A percentile compares a stretch with the other conserved stretches of the same genome.
These are phyloP conservation scores for Tylopilus felleus DNA, from an alignment of 768 basidiomycete genomes.

Conservation along the genomic window DNA sequence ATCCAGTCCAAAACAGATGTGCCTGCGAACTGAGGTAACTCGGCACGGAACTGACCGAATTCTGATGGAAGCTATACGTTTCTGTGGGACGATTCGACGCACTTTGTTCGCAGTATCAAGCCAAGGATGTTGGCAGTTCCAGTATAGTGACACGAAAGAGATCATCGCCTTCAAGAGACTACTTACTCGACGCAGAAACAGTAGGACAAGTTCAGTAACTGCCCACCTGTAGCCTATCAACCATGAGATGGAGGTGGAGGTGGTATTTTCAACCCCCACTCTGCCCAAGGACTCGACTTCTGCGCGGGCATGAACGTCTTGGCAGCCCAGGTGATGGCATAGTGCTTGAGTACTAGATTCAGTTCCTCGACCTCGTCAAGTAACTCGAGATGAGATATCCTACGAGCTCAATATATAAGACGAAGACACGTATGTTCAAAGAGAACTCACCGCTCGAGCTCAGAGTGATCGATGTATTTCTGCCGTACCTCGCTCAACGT, in stretches of 20 bases:
- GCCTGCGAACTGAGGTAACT: too few relatives aligned
- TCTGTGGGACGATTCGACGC: background rate
- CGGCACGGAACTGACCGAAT: background rate
- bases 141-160: background rate
- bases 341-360: constrained; percentile 62
- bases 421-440: background rate
- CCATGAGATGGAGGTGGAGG: background rate
- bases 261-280: constrained; percentile 10
- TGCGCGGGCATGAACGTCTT: constrained; percentile 3
- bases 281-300: constrained; percentile 6
- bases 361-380: constrained; percentile 88
- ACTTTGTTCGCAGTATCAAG: background rate
- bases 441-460: constrained; percentile 49
- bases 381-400: constrained; percentile 78
- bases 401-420: constrained; percentile 25
- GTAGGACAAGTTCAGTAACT: background rate
- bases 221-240: background rate
- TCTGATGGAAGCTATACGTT: background rate
- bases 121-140: background rate
- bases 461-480: constrained; percentile 31
- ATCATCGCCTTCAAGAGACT: background rate
- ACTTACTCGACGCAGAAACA: background rate
- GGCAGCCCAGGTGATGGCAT: constrained; percentile 68
- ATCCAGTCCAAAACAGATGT: background rate
- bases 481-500: constrained; percentile 44